Base-by-base conservation (phyloP, 495 filamentous ascomycete species). In the Tuber aestivum region DNA sequence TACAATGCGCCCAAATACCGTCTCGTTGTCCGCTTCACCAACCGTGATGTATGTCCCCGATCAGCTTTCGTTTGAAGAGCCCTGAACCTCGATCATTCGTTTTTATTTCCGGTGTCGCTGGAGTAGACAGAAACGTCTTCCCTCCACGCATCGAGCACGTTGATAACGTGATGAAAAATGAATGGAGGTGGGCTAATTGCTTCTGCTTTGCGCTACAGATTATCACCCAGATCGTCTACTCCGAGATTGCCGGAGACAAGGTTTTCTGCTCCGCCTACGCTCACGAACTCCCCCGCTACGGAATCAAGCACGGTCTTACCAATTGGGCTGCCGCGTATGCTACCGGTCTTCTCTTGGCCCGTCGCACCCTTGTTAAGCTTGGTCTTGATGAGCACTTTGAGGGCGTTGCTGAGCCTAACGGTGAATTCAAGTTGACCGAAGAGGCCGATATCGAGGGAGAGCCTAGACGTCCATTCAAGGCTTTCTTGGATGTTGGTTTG, bases 1-100 rank as follows among this genome's bases (percentile, higher is more conserved):
- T 99, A 97, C 92, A 95, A 94, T 86, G 92, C 95, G 70, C 95
- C 95, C 85, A 99, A 99, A 89, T 97, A 99, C 91, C 92, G 95
- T 85, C 92, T 99, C 84, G 95, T 99, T 75, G 95, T 99, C 84
- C 95, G 95, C 86, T 99, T 99, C 93, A 97, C 96, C 90, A 98
- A 98, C 90, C 92, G 93, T 85, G 95, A 99, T 88, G 81, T 83
- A 79, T 21, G 81, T 77, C 41, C 37, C 40, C 44, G 37, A 32
- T 27, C 41, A 32, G 14, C 35, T 32, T 65, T 65, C 14, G 56
- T 65, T 27, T 65, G 56, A 65, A 73, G 73, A 70, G 70, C 73
- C 78, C 70, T 37, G 65, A 75, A 72, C 76, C 76, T 80, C 73
- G 69, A 80, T 73, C 76, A 79, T 79, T 79, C 77, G 70, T 70